A percentile compares a stretch with the other conserved stretches of the same genome.
Evolutionary conservation across 192 early-diverging fungal species (phyloP).

Genomic region (Mortierella hygrophila): DNA sequence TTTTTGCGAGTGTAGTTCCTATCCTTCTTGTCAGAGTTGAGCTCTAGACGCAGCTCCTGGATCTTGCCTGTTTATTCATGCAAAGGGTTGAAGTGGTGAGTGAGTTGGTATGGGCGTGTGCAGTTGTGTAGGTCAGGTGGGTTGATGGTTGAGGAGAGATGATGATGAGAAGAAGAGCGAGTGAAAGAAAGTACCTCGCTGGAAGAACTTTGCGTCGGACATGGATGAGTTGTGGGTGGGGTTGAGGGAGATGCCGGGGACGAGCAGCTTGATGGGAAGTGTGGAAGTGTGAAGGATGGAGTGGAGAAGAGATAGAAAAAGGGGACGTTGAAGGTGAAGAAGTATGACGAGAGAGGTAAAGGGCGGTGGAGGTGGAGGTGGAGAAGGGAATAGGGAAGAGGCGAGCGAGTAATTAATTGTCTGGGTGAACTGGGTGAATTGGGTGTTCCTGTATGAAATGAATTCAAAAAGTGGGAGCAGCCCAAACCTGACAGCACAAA

Average conservation of each 20-base stretch:
- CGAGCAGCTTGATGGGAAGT: neutral
- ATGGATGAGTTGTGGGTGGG: constrained; percentile 31
- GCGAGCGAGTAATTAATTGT: neutral
- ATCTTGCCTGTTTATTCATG: constrained; percentile 77
- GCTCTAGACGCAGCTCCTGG: constrained; percentile 88
- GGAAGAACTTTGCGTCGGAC: constrained; percentile 71
- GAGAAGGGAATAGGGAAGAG: neutral
- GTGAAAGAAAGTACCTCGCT: constrained; percentile 59
- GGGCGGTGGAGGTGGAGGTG: neutral
- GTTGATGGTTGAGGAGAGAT: neutral
- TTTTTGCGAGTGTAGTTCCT: constrained; percentile 85
- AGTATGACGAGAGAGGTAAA: neutral
- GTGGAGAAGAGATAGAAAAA: neutral
- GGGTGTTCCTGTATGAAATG: no score
- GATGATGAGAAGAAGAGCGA: neutral
- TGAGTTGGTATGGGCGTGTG: neutral
- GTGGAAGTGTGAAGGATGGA: neutral
- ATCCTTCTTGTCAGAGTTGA: constrained; percentile 89
- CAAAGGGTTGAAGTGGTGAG: neutral
- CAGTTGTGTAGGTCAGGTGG: neutral
- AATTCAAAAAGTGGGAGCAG: neutral
- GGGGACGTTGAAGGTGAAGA: neutral
- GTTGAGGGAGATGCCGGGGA: neutral
- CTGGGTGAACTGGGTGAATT: no score
- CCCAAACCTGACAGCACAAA: neutral